Evolutionary conservation across 371 early-diverging fungal genomes (phyloP), one percentile per base, ranked within the genome.

Genomic region (Phascolomyces articulosus): DNA sequence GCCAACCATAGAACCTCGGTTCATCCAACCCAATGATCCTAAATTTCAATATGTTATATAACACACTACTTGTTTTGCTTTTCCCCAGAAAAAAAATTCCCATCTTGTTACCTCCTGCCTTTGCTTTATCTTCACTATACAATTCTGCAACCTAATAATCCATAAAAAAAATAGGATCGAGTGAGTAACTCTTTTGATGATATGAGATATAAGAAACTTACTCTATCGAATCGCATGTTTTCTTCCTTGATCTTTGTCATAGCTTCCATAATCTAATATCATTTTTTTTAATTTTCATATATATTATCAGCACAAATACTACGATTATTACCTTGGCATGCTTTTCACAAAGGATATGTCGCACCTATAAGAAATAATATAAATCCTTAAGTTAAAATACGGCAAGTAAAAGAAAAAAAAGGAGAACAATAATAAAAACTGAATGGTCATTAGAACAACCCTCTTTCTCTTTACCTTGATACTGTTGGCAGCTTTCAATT

Each of bases 81-180:
- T n/a, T n/a, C n/a, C n/a, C n/a, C n/a, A n/a, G n/a, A n/a, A n/a
- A n/a, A n/a, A n/a, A n/a, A n/a, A n/a, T n/a, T n/a, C n/a, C n/a
- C n/a, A n/a, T n/a, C n/a, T n/a, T n/a, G 11, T 29, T 77, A 77
- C 85, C 85, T 63, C 85, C 85, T 31, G 80, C 72, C 40, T 81
- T 91, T 29, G 96, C 95, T 77, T 95, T 96, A 74, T 95, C 97
- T 68, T 96, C 96, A 41, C 93, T 92, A 63, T 86, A 96, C 54
- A 78, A 47, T 69, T 91, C 90, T 16, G 97, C 97, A 1, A 95
- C 96, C 85, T 87, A 26, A 49, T 11, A 62, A 55, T 58, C 48
- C 57, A 21, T 13, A 61, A 38, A 24, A 55, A 60, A 38, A 34
- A 11, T 34, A 9, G 6, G 11, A 34, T 34, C 6, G 34, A 34